Base-by-base conservation (phyloP, 768 basidiomycete species). In the Rickenella mellea region DNA sequence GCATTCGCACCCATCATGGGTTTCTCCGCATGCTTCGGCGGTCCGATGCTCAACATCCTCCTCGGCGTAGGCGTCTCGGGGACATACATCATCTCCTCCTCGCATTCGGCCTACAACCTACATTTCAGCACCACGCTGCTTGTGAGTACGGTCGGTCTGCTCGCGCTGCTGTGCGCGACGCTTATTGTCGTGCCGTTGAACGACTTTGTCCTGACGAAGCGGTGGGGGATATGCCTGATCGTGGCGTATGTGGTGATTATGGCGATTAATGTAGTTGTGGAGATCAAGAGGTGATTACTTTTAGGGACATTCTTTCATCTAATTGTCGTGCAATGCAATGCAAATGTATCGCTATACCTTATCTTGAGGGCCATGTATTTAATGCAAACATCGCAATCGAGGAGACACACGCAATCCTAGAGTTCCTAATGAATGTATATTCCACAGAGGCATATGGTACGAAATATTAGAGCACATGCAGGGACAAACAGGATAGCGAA, bases 1-100 rank as follows among this genome's bases (percentile, higher is more conserved):
- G 85, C 78, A 64, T 93, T 91, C 58, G 89, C 83, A 27, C 92
- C 80, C 28, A 78, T 90, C 54, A 96, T 93, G 92, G 91, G 85
- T 19, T 92, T 96, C 62, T 88, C 89, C 4, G 92, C 91, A 0
- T 96, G 91, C 59, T 93, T 93, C 51, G 91, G 91, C 38, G 84
- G 88, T 1, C 88, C 89, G 0, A 89, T 91, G 87, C 75, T 91
- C 50, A 91, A 91, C 61, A 88, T 91, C 47, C 73, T 91, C 5
- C 76, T 90, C 27, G 94, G 94, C 1, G 73, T 98, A 43, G 96
- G 96, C 17, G 73, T 94, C 40, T 91, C 92, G 0, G 94, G 96
- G 5, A 78, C 85, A 3, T 88, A 89, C 56, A 73, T 93, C 53
- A 88, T 85, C 48, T 63, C 75, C 27, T 68, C 83, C 40, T 77